phyloP scores from a whole-genome alignment of 805 yeast species.

The Candida railenensis region DNA sequence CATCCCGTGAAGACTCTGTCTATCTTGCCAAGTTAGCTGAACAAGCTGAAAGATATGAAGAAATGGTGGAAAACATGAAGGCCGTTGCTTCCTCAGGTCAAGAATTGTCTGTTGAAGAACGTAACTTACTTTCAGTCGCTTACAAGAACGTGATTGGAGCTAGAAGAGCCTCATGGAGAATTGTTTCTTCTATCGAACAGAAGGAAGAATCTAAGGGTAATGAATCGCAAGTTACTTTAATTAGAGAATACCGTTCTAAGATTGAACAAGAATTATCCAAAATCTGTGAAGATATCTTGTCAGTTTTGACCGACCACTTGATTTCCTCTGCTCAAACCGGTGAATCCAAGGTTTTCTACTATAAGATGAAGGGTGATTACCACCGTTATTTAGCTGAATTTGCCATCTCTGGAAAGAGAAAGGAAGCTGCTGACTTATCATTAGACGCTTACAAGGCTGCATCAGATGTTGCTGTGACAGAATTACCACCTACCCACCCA shows the following conservation, averaged over 20 bases:
- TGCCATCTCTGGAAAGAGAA: conserved; percentile 86
- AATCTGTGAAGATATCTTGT: conserved; percentile 90
- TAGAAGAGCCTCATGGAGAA: conserved; percentile 99
- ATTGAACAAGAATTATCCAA: conserved; percentile 89
- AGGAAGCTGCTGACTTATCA: conserved; percentile 88
- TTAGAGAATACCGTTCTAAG: conserved; percentile 92
- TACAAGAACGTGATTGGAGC: conserved; percentile 99
- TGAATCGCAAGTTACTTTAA: conserved; percentile 82
- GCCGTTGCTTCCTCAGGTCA: conserved; percentile 94
- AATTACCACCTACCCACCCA: conserved; percentile 98
- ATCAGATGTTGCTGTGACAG: conserved; percentile 94
- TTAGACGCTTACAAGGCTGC: conserved; percentile 95
- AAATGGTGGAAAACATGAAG: conserved; percentile 98
- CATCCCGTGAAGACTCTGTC: conserved; percentile 96
- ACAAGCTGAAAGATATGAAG: conserved; percentile 99
- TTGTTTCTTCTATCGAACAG: conserved; percentile 96
- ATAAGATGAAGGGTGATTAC: conserved; percentile 99
- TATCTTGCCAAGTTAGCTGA: conserved; percentile 98
- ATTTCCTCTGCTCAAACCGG: conserved; percentile 94
- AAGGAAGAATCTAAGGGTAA: conserved; percentile 97
- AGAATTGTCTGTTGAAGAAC: conserved; percentile 95
- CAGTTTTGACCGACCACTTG: conserved; percentile 84
- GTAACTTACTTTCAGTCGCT: conserved; percentile 95
- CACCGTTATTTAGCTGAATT: conserved; percentile 99
- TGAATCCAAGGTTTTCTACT: conserved; percentile 96